A percentile compares a stretch with the other conserved stretches of the same genome.
Evolutionary conservation across 2,329 filamentous ascomycete genomes (phyloP).

Genomic region (Fusarium bulbicola): DNA sequence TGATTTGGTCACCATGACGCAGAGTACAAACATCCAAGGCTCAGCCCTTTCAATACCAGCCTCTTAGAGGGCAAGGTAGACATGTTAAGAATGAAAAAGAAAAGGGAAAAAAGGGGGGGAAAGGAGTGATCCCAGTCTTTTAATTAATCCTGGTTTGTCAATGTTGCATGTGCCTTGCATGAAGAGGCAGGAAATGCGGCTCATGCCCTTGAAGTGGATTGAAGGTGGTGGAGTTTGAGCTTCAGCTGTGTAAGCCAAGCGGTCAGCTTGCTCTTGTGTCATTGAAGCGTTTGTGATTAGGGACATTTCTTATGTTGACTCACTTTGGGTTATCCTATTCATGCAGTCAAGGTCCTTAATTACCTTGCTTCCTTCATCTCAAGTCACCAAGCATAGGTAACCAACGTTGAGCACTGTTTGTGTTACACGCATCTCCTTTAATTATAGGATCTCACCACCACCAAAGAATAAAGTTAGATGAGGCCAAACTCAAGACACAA

Average conservation of each 20-base stretch:
- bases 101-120: not conserved
- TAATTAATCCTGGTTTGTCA: not conserved
- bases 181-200: conserved; percentile 13
- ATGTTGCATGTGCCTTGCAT: conserved; percentile 31
- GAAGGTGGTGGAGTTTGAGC: conserved; percentile 5
- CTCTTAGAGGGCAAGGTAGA: conserved; percentile 12
- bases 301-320: not conserved
- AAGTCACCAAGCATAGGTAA: not conserved
- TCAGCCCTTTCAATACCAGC: conserved; percentile 9
- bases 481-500: not conserved
- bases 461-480: not conserved
- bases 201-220: conserved; percentile 23
- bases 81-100: not conserved
- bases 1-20: conserved; percentile 8
- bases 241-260: conserved; percentile 2
- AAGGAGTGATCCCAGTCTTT: not conserved
- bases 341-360: not conserved
- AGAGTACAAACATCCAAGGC: not conserved
- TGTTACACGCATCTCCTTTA: not conserved
- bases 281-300: not conserved
- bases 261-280: not conserved
- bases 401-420: not conserved
- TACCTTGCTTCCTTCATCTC: not conserved
- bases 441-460: not conserved
- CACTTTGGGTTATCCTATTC: not conserved